phyloP scores from a whole-genome alignment of 1,139 yeast genomes.

The Suhomyces bokatorum region DNA sequence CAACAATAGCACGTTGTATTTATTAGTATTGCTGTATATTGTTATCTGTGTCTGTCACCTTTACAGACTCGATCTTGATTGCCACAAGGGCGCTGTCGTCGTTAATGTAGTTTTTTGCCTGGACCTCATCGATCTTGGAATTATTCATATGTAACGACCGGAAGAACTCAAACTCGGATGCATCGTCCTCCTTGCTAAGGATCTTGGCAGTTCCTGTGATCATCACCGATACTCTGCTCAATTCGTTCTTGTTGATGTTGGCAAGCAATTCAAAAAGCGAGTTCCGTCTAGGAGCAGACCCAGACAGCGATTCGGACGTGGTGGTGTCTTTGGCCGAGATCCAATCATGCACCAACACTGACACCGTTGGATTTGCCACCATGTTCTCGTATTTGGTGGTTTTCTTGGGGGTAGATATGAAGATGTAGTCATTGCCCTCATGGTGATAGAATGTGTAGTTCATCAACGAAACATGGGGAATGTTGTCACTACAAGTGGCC shows the following conservation, averaged over 20 bases:
- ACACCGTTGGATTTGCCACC: constrained; percentile 66
- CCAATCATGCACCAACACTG: constrained; percentile 87
- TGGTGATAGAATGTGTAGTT: constrained; percentile 66
- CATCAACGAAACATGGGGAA: constrained; percentile 88
- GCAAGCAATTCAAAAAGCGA: constrained; percentile 64
- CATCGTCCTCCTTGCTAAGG: constrained; percentile 37
- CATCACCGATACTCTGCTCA: constrained; percentile 77
- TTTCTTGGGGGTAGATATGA: constrained; percentile 66
- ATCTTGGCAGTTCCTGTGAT: constrained; percentile 69
- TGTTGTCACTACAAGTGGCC: constrained; percentile 67
- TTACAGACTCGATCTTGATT: constrained; percentile 63
- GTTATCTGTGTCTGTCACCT: constrained; percentile 80
- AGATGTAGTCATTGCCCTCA: constrained; percentile 48
- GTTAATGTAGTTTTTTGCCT: constrained; percentile 51
- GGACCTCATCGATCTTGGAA: constrained; percentile 69
- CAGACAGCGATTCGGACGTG: constrained; percentile 17
- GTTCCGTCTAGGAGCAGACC: constrained; percentile 31
- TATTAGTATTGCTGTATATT: constrained; percentile 51
- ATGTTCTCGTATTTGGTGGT: constrained; percentile 76
- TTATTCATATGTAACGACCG: constrained; percentile 60
- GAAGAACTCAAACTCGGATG: constrained; percentile 53
- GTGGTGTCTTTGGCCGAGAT: constrained; percentile 49
- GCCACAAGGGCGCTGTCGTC: constrained; percentile 66
- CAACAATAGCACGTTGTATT: background rate
- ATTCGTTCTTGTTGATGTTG: constrained; percentile 70